These are phyloP conservation scores for Fusarium lyarnte DNA, from an alignment of 2,329 filamentous ascomycete species.

Conservation along the genomic window DNA sequence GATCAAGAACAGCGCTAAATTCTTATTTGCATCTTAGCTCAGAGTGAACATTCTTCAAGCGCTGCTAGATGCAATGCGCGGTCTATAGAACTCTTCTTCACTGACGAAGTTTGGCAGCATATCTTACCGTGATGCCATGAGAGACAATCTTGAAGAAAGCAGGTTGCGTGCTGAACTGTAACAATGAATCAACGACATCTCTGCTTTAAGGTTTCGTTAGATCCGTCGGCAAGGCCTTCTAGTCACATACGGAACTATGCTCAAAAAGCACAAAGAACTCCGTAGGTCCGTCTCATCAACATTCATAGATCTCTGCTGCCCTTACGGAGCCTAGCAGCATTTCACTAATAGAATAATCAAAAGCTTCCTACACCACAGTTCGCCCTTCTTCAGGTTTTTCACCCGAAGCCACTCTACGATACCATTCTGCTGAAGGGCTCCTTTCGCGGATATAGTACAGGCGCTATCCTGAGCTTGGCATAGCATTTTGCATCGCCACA, in stretches of 20 bases:
- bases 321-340: too few species aligned
- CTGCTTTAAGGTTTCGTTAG: fast-evolving
- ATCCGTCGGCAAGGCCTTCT: not conserved
- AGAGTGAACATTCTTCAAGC: fast-evolving
- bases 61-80: fast-evolving
- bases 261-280: not conserved
- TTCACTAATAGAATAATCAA: too few species aligned
- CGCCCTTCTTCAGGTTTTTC: too few species aligned
- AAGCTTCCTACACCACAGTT: too few species aligned
- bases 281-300: not conserved
- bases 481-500: too few species aligned
- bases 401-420: too few species aligned
- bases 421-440: too few species aligned
- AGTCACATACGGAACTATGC: not conserved
- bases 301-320: not conserved
- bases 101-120: not conserved
- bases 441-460: too few species aligned
- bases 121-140: not conserved
- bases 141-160: fast-evolving
- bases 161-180: not conserved
- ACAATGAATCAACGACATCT: not conserved
- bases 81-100: not conserved
- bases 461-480: too few species aligned
- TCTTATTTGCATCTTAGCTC: fast-evolving
- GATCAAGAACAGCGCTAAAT: not conserved